Base-by-base conservation (phyloP, 2,329 filamentous ascomycete genomes). In the Xylariomycetidae sp. region DNA sequence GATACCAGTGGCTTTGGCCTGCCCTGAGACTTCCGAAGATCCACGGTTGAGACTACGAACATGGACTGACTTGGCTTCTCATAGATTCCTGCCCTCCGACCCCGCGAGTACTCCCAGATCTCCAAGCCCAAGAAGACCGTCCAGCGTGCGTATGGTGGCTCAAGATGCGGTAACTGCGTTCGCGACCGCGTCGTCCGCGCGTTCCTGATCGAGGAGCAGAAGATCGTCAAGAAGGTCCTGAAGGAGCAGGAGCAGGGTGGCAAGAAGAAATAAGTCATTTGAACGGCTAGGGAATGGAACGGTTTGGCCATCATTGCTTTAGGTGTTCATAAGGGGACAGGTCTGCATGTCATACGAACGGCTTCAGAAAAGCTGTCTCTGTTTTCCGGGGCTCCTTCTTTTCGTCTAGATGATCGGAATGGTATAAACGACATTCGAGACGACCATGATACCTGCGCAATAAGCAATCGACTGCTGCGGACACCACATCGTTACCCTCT, bases 201-300 rank as follows among this genome's bases (percentile, higher is more conserved):
- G 49, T 98, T 98, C 83, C 74, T 98, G 67, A 96, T 98, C 53
- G 93, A 98, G 78, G 92, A 98, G 82, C 92, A 98, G 79, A 98
- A 98, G 86, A 96, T 98, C 59, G 92, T 98, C 72, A 98, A 98
- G 88, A 98, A 98, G 86, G 92, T 98, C 60, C 80, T 96, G 67
- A 95, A 95, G 85, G 90, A 96, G 79, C 86, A 94, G 74, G 84
- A 86, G 76, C 84, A 67, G 60, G 64, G 70, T 60, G 66, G 72
- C 58, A 79, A 74, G 68, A 79, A 78, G 74, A 79, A 79, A 72
- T 79, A 85, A 78, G 74, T 49, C 41, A 35, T 45, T 38, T 50
- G 46, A 48, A 43, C 40, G 40, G 50, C 44, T 45, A 46, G 32
- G 45, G 47, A 43, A 48, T 51, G 53, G 47, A 50, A 49, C 44